Evolutionary conservation across 495 filamentous ascomycete species (phyloP).

Genomic region (Xylaria grammica): DNA sequence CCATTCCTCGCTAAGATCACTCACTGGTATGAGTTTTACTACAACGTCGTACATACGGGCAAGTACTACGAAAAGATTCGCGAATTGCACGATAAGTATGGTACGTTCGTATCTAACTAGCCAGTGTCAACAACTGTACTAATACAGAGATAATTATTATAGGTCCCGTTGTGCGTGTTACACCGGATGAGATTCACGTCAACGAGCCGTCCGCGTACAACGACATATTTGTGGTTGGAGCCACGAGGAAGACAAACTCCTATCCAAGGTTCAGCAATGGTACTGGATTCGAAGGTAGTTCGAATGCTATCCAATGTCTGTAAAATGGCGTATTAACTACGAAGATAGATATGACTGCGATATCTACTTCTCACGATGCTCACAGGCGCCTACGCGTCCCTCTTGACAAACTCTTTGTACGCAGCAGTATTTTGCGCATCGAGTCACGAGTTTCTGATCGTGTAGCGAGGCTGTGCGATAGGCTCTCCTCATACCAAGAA

Average conservation of each 20-base stretch:
- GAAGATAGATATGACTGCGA: not conserved
- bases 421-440: slow-evolving; percentile 3
- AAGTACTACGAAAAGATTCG: slow-evolving; percentile 24
- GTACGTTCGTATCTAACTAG: not conserved
- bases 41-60: slow-evolving; percentile 25
- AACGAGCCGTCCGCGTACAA: slow-evolving; percentile 47
- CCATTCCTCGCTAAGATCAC: slow-evolving; percentile 57
- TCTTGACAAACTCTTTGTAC: slow-evolving; percentile 1
- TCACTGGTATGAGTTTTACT: slow-evolving; percentile 49
- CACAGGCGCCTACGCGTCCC: slow-evolving; percentile 5
- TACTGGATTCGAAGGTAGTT: slow-evolving; percentile 12
- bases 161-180: slow-evolving; percentile 47
- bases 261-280: slow-evolving; percentile 1
- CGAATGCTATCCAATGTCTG: not conserved
- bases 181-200: slow-evolving; percentile 48
- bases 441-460: slow-evolving; percentile 8
- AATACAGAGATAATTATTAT: not conserved
- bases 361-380: not conserved
- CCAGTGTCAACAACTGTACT: not conserved
- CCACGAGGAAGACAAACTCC: slow-evolving; percentile 5
- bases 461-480: slow-evolving; percentile 3
- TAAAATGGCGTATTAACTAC: not conserved
- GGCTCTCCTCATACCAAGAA: not conserved
- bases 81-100: slow-evolving; percentile 24
- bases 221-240: slow-evolving; percentile 35